Percentiles rank a stretch among this genome's conserved stretches.
These are phyloP conservation scores for Ganoderma sinense DNA, from an alignment of 1,284 basidiomycete genomes.

Conservation along the genomic window DNA sequence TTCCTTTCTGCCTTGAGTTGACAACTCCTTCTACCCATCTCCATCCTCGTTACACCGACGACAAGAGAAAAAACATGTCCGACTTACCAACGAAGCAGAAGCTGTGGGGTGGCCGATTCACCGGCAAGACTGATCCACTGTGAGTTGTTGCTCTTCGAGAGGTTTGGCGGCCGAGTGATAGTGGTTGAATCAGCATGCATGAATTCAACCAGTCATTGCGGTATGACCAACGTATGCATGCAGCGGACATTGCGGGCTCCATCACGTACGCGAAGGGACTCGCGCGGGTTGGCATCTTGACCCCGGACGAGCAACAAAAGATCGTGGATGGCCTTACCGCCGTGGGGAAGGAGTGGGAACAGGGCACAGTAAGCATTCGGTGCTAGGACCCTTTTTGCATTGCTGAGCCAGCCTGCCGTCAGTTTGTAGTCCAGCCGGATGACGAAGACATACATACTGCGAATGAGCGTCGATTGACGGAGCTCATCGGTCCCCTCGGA, in stretches of 20 bases:
- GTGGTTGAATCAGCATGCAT: conserved; percentile 77
- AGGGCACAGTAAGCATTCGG: conserved; percentile 61
- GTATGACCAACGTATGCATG: conserved; percentile 95
- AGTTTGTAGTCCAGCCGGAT: conserved; percentile 81
- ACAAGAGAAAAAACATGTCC: conserved; percentile 46
- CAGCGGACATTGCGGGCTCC: conserved; percentile 92
- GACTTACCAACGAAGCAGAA: conserved; percentile 79
- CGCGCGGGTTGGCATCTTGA: conserved; percentile 82
- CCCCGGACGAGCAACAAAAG: conserved; percentile 73
- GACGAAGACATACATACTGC: conserved; percentile 99
- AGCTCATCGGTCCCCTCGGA: conserved; percentile 90
- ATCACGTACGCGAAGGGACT: conserved; percentile 95
- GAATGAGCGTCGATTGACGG: conserved; percentile 93
- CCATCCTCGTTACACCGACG: neutral
- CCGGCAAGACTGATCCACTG: conserved; percentile 89
- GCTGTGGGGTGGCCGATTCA: conserved; percentile 91
- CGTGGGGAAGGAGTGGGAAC: conserved; percentile 89
- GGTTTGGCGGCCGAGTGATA: neutral
- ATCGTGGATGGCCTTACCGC: conserved; percentile 82
- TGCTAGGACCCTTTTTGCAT: neutral
- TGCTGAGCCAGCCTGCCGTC: conserved; percentile 8
- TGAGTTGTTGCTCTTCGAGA: conserved; percentile 45
- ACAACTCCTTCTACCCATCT: neutral
- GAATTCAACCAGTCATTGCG: conserved; percentile 94
- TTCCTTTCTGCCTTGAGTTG: neutral